Percentiles rank a stretch among this genome's conserved stretches.
phyloP scores from a whole-genome alignment of 2,329 filamentous ascomycete species.

The Fusarium napiforme region DNA sequence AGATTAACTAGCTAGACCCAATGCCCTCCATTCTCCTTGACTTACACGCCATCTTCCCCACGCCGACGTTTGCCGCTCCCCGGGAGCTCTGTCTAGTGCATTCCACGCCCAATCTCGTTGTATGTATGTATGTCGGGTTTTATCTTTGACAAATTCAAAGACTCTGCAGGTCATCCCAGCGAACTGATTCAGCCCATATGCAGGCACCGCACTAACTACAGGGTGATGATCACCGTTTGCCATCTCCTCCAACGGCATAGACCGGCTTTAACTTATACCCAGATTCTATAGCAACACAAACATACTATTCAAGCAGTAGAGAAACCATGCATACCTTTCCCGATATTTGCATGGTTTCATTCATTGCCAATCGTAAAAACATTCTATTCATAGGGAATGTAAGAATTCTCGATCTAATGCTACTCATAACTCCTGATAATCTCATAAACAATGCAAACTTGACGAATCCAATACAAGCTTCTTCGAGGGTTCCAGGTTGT shows the following conservation, averaged over 20 bases:
- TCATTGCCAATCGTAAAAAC: background rate
- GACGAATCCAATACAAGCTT: background rate
- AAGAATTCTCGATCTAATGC: constrained; percentile 8
- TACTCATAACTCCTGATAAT: constrained; percentile 1
- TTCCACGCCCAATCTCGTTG: background rate
- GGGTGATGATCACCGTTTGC: background rate
- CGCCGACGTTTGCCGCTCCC: constrained; percentile 35
- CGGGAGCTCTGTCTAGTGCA: background rate
- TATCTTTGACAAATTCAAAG: background rate
- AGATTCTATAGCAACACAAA: background rate
- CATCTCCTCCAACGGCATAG: constrained; percentile 20
- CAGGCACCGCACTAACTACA: constrained; percentile 1
- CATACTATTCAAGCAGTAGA: background rate
- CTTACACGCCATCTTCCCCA: constrained; percentile 24
- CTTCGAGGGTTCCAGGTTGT: background rate
- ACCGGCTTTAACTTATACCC: constrained; percentile 19
- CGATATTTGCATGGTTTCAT: background rate
- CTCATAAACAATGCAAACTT: background rate
- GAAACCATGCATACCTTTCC: background rate
- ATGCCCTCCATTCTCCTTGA: background rate
- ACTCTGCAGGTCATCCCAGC: background rate
- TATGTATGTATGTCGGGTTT: background rate
- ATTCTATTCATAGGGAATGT: background rate
- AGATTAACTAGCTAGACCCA: background rate
- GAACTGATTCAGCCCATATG: constrained; percentile 2